Evolutionary conservation across 2,329 filamentous ascomycete species (phyloP).

Genomic region (Aspergillus ustus): DNA sequence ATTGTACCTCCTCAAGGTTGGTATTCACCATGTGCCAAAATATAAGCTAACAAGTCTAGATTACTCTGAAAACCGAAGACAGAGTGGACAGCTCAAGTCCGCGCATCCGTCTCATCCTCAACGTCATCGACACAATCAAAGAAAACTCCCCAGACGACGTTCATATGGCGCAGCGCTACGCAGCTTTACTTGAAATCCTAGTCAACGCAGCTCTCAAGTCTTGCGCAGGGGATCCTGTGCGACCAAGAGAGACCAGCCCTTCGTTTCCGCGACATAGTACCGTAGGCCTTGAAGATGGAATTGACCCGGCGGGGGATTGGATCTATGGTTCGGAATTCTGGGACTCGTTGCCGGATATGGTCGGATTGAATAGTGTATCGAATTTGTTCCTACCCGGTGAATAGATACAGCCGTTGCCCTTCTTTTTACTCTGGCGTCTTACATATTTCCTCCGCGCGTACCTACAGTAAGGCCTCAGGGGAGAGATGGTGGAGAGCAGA

Average conservation of each 20-base stretch:
- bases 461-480: too few relatives aligned
- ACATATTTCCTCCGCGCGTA: too few relatives aligned
- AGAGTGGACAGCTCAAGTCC: background rate
- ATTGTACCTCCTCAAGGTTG: conserved; percentile 14
- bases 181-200: conserved; percentile 3
- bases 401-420: too few relatives aligned
- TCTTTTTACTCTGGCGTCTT: too few relatives aligned
- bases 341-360: conserved; percentile 12
- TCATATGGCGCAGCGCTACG: conserved; percentile 13
- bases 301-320: background rate
- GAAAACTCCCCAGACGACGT: conserved; percentile 11
- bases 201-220: conserved; percentile 1
- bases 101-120: background rate
- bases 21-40: background rate
- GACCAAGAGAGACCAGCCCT: background rate
- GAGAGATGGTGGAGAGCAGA: too few relatives aligned
- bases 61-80: background rate
- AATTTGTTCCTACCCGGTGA: conserved; percentile 2
- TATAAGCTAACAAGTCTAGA: background rate
- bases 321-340: conserved; percentile 11
- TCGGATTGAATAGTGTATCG: conserved; percentile 8
- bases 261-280: background rate
- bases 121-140: conserved; percentile 4
- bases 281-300: background rate
- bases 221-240: background rate